Evolutionary conservation across 495 filamentous ascomycete genomes (phyloP).

Genomic region (Daldinia bambusicola): DNA sequence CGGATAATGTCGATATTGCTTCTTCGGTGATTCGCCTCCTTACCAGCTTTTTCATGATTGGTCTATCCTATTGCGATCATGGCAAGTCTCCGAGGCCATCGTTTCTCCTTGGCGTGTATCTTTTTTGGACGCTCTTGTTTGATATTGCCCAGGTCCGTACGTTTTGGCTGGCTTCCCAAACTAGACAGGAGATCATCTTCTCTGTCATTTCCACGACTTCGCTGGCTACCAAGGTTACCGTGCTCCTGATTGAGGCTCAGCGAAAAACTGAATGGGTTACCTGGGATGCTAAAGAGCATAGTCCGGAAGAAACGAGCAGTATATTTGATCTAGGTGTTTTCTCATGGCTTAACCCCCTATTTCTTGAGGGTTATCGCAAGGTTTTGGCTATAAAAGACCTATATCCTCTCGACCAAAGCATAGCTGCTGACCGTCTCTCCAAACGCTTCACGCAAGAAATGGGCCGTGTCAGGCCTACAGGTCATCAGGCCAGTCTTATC

Average conservation of each 20-base stretch:
- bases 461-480: conserved; percentile 42
- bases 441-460: conserved; percentile 50
- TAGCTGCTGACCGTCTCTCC: conserved; percentile 59
- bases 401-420: conserved; percentile 42
- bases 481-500: conserved; percentile 29
- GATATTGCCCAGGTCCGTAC: conserved; percentile 55
- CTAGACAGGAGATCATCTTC: conserved; percentile 27
- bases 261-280: conserved; percentile 57
- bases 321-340: conserved; percentile 67
- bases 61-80: conserved; percentile 51
- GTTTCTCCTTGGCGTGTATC: conserved; percentile 53
- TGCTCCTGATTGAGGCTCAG: conserved; percentile 63
- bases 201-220: conserved; percentile 57
- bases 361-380: conserved; percentile 58
- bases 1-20: conserved; percentile 45
- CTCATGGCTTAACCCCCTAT: conserved; percentile 69
- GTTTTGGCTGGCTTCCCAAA: conserved; percentile 48
- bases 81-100: conserved; percentile 53
- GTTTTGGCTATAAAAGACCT: conserved; percentile 56
- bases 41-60: conserved; percentile 47
- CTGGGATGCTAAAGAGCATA: conserved; percentile 56
- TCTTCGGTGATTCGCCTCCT: conserved; percentile 47
- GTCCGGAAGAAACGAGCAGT: conserved; percentile 67
- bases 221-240: conserved; percentile 57
- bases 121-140: conserved; percentile 55